phyloP scores from a whole-genome alignment of 306 rosid genomes.

The Begonia masoniana region DNA sequence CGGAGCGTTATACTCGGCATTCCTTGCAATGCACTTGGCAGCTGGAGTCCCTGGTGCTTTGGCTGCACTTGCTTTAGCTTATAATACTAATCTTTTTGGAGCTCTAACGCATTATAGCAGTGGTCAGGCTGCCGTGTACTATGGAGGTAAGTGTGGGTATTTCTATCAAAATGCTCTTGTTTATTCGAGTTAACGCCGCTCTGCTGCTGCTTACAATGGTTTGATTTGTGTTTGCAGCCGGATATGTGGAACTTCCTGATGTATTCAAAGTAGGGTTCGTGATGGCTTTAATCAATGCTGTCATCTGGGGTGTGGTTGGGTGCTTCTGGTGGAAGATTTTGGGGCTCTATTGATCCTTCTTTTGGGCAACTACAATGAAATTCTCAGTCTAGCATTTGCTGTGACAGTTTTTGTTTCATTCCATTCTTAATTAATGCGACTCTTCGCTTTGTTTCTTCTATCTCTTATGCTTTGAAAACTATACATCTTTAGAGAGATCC shows the following conservation, averaged over 20 bases:
- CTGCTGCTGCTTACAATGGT: not conserved
- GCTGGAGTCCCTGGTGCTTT: conserved; percentile 80
- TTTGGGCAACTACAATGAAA: not conserved
- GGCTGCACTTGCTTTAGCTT: conserved; percentile 76
- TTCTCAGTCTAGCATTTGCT: not conserved
- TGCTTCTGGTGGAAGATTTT: conserved; percentile 87
- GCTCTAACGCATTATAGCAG: conserved; percentile 91
- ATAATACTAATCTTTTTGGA: conserved; percentile 84
- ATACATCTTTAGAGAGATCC: no score
- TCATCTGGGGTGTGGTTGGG: conserved; percentile 73
- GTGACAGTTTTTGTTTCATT: no score
- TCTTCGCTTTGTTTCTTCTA: no score
- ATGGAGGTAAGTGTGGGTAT: conserved; percentile 52
- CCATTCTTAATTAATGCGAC: no score
- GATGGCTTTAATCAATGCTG: conserved; percentile 63
- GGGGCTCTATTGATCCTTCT: conserved; percentile 54
- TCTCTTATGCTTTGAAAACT: no score
- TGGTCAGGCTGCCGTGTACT: conserved; percentile 96
- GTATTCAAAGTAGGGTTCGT: conserved; percentile 63
- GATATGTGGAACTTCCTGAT: conserved; percentile 78
- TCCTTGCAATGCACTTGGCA: conserved; percentile 89
- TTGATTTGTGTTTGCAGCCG: conserved; percentile 40
- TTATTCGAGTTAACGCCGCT: not conserved
- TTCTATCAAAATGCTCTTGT: not conserved
- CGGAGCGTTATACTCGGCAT: conserved; percentile 84